A percentile compares a stretch with the other conserved stretches of the same genome.
phyloP scores from a whole-genome alignment of 371 early-diverging fungal genomes.

The Smittium mucronatum region DNA sequence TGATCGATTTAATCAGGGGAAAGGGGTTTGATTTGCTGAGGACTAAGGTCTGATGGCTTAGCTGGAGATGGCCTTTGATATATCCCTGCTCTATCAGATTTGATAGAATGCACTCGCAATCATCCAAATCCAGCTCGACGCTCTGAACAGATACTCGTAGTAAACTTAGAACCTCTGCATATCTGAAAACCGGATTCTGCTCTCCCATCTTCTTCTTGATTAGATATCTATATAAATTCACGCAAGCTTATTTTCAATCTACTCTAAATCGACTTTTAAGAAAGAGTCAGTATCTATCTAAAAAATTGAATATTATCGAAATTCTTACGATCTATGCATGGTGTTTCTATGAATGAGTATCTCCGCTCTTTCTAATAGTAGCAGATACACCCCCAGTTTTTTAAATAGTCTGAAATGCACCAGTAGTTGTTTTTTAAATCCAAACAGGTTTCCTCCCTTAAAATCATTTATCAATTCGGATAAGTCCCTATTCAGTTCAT shows the following conservation, averaged over 20 bases:
- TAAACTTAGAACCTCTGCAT: conserved; percentile 17
- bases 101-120: conserved; percentile 43
- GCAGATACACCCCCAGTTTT: conserved; percentile 10
- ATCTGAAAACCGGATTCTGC: conserved; percentile 15
- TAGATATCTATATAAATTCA: conserved; percentile 60
- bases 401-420: background rate
- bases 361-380: conserved; percentile 45
- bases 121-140: conserved; percentile 30
- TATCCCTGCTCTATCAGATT: conserved; percentile 45
- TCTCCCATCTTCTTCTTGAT: conserved; percentile 31
- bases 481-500: background rate
- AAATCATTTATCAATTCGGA: background rate
- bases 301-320: no score
- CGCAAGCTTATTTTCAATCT: no score
- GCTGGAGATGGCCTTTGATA: conserved; percentile 76
- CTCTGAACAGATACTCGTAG: conserved; percentile 29
- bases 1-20: background rate
- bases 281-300: no score
- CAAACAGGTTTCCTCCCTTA: background rate
- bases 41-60: conserved; percentile 60
- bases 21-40: conserved; percentile 34
- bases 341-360: conserved; percentile 35
- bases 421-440: background rate
- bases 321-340: conserved; percentile 50
- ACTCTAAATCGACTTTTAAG: no score